Base-by-base conservation (phyloP, 1,284 basidiomycete genomes). In the Sanghuangporus weigelae region DNA sequence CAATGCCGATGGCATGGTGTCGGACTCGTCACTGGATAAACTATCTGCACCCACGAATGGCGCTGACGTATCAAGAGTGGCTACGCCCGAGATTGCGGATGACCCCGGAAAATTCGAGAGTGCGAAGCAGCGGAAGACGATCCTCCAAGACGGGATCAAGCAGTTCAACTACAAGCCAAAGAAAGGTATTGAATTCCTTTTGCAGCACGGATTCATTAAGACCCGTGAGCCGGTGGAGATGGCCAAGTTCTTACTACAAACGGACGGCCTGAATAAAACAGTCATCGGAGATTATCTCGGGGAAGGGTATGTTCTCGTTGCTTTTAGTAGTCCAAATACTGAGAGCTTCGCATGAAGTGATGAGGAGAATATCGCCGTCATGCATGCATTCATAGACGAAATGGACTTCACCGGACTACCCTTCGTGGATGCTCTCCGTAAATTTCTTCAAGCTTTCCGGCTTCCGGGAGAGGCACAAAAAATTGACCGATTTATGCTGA, bases 91-190 rank as follows among this genome's bases (percentile, higher is more conserved):
- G 60, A 71, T 86, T 23, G 72, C 73, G 8, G 97, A 99, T 72
- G 97, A 99, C 73, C 96, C 96, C 0, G 89, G 83, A 42, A 87
- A 86, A 72, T 98, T 99, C 70, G 97, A 99, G 78, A 96, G 84
- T 68, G 97, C 95, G 36, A 99, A 98, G 75, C 92, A 95, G 76
- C 92, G 95, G 78, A 99, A 99, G 80, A 99, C 93, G 40, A 95
- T 92, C 1, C 76, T 99, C 36, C 77, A 97, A 53, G 97, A 99
- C 73, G 98, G 96, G 36, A 93, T 99, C 74, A 95, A 91, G 76
- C 95, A 95, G 75, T 99, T 99, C 79, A 99, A 99, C 77, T 96
- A 92, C 79, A 99, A 98, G 77, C 96, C 97, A 11, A 98, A 97
- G 76, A 84, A 89, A 69, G 97, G 97, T 19, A 84, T 99, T 57